Evolutionary conservation across 2,329 filamentous ascomycete species (phyloP).

Genomic region (Malbranchea cinnamomea): DNA sequence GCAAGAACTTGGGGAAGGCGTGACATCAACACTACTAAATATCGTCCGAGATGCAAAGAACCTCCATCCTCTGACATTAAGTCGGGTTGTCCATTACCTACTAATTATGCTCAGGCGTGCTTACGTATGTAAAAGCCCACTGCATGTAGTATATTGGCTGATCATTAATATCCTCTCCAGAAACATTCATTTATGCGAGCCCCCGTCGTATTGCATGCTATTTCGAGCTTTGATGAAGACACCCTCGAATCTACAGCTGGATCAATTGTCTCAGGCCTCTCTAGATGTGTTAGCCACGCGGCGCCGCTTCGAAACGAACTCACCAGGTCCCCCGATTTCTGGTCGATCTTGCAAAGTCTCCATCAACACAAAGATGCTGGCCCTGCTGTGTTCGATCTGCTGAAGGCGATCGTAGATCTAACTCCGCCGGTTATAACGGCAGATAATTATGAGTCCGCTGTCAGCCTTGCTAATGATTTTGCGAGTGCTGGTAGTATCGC

Average conservation of each 20-base stretch:
- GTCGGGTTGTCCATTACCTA: constrained; percentile 74
- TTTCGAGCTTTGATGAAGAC: constrained; percentile 73
- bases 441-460: constrained; percentile 86
- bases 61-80: constrained; percentile 70
- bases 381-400: constrained; percentile 68
- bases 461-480: constrained; percentile 76
- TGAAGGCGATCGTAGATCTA: constrained; percentile 58
- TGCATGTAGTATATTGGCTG: constrained; percentile 3
- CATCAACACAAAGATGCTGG: constrained; percentile 56
- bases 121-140: constrained; percentile 47
- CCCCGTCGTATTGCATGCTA: constrained; percentile 78
- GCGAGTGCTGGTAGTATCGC: constrained; percentile 67
- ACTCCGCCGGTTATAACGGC: constrained; percentile 73
- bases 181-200: constrained; percentile 84
- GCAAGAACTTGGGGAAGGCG: constrained; percentile 56
- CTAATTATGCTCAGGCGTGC: constrained; percentile 67
- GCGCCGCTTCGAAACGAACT: constrained; percentile 76
- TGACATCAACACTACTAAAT: constrained; percentile 66
- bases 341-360: constrained; percentile 71
- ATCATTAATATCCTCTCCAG: constrained; percentile 30
- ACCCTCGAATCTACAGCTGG: constrained; percentile 60
- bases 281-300: constrained; percentile 62
- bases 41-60: constrained; percentile 65
- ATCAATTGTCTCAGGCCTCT: constrained; percentile 63
- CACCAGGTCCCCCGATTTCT: constrained; percentile 93